Conservation (phyloP, 106 monocot species). For the Dioscorea zingiberensis region DNA sequence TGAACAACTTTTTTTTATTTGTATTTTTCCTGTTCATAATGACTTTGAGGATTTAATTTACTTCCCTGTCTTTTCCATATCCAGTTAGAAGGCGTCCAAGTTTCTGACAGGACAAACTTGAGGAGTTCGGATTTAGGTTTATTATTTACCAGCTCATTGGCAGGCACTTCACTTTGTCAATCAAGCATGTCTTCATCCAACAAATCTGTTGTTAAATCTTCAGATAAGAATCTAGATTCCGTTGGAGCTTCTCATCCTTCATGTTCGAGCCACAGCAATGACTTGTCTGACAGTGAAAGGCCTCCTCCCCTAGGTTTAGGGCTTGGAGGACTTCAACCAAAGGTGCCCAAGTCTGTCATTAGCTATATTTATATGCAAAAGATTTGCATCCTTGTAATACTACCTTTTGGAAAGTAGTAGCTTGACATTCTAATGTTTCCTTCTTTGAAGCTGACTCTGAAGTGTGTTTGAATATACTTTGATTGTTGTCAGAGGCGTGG, state of each 20-base stretch:
- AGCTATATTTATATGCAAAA: background rate
- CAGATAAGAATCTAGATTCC: constrained; percentile 7
- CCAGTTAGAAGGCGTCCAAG: constrained; percentile 4
- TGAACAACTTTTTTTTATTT: constrained; percentile 10
- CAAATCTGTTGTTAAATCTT: constrained; percentile 13
- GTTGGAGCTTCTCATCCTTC: constrained; percentile 2
- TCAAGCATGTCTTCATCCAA: background rate
- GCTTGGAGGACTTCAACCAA: constrained; percentile 62
- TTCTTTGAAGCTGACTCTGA: too few species aligned
- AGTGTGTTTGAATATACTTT: background rate
- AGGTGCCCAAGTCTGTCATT: constrained; percentile 30
- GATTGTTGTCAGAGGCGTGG: constrained; percentile 35
- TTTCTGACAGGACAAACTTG: background rate
- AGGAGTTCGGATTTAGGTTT: constrained; percentile 4
- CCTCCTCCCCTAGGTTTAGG: constrained; percentile 63
- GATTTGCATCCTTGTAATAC: background rate
- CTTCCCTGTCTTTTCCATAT: constrained; percentile 11
- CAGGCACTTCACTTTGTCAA: background rate
- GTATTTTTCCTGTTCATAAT: background rate
- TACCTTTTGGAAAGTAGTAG: background rate
- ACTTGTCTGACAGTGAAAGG: constrained; percentile 13
- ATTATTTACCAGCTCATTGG: constrained; percentile 5
- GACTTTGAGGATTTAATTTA: background rate
- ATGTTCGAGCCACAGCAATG: constrained; percentile 11
- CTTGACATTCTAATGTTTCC: too few species aligned